phyloP scores from a whole-genome alignment of 257 asterid genomes.

The Knoxia roxburghii region DNA sequence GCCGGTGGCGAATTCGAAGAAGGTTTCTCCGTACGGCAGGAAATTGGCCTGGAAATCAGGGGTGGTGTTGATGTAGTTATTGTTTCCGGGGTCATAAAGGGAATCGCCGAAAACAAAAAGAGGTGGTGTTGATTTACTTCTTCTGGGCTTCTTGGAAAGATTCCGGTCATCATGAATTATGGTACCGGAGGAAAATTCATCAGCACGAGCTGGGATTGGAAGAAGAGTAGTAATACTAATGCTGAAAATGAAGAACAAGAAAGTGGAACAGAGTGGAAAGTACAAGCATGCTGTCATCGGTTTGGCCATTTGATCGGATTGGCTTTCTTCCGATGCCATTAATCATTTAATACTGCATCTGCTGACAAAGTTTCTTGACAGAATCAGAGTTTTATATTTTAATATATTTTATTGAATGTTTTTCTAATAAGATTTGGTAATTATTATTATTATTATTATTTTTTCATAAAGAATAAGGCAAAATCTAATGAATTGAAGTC shows the following conservation, averaged over 20 bases:
- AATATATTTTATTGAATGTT: too few species aligned
- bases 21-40: constrained; percentile 53
- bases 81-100: constrained; percentile 57
- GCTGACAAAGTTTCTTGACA: too few species aligned
- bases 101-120: constrained; percentile 68
- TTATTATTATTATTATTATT: too few species aligned
- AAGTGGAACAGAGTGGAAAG: background rate
- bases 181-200: too few species aligned
- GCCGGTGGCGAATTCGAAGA: constrained; percentile 53
- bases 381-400: too few species aligned
- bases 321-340: too few species aligned
- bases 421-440: too few species aligned
- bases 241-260: background rate
- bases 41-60: constrained; percentile 58
- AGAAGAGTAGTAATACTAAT: too few species aligned
- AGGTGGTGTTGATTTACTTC: background rate
- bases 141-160: background rate
- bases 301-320: too few species aligned
- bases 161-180: background rate
- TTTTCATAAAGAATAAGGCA: too few species aligned
- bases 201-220: background rate
- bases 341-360: too few species aligned
- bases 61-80: constrained; percentile 64
- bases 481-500: too few species aligned
- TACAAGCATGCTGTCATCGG: background rate